Evolutionary conservation across 2,329 filamentous ascomycete genomes (phyloP), one percentile per base, ranked within the genome.

Genomic region (Alternaria panax): DNA sequence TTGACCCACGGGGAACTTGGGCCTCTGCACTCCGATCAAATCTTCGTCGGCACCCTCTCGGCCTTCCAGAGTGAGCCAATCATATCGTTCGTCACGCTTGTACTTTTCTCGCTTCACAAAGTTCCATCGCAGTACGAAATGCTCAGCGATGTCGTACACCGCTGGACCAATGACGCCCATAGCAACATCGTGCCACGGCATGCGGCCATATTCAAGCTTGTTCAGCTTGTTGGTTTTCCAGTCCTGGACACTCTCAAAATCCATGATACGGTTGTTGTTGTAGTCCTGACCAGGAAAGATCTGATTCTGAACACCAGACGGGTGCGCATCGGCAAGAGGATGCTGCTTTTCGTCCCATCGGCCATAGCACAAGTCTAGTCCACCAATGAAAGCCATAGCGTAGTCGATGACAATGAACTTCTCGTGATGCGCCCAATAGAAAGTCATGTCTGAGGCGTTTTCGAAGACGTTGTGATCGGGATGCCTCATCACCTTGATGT

Each of bases 371-470:
- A 98, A 82, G 79, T 99, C 95, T 6, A 99, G 83, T 0, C 95
- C 95, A 52, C 95, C 95, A 59, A 98, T 94, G 73, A 98, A 98
- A 14, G 93, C 95, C 68, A 94, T 80, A 16, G 89, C 86, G 73
- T 96, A 96, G 79, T 98, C 95, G 53, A 98, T 91, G 18, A 99
- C 91, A 54, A 98, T 91, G 74, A 97, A 96, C 76, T 99, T 99
- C 72, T 99, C 95, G 75, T 99, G 95, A 75, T 99, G 95, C 0
- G 95, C 95, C 88, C 94, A 98, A 81, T 97, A 97, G 73, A 97
- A 92, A 0, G 93, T 97, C 92, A 97, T 96, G 69, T 98, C 94
- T 28, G 91, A 91, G 2, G 90, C 91, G 71, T 97, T 97, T 71
- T 97, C 93, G 51, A 98, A 88, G 2, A 97, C 86, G 65, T 97